Evolutionary conservation across 139 green algal genomes (phyloP), one percentile per base, ranked within the genome.

Genomic region (Chlorella vulgaris): DNA sequence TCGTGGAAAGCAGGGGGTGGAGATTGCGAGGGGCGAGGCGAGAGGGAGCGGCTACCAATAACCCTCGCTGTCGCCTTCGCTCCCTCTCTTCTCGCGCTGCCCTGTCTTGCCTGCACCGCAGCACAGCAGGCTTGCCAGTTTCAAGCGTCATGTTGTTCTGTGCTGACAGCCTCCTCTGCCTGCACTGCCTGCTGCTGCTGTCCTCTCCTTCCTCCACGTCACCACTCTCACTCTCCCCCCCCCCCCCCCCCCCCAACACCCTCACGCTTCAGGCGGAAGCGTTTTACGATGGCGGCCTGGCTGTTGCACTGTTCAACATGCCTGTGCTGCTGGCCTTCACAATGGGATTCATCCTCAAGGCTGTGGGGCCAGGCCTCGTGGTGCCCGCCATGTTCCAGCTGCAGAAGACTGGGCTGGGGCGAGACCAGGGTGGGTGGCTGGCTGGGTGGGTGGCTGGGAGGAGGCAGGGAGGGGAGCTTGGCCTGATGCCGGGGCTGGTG

Each of bases 311-410:
- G 3, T 91, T 95, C 43, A n/a, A 40, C 69, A 90, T 91, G 84
- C 84, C 86, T 21, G 39, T 84, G 15, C 58, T 81, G 53, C 63
- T 83, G 63, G 77, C 63, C 33, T 76, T 70, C 65, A 79, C 73
- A 4, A 79, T 79, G 73, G 73, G 73, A 1, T 98, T 98, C 86
- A 98, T 98, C 69, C 78, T 98, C 28, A 95, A 95, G 69, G 93
- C 93, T 0, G 92, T 98, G 15, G 91, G 91, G 18, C 93, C 94
- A 1, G 94, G 91, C 1, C 82, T 98, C 7, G 92, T 98, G 43
- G 93, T 98, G 28, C 89, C 89, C 29, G 86, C 83, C n/a, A 96
- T 98, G 94, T 96, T 98, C 79, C 83, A 92, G 61, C 81, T 98
- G 51, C 93, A 97, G 75, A 91, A 93, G 50, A 60, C 69, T 28